Percentiles rank a stretch among this genome's conserved stretches.
Conservation (phyloP, 768 basidiomycete species). For the Mycena rebaudengoi region DNA sequence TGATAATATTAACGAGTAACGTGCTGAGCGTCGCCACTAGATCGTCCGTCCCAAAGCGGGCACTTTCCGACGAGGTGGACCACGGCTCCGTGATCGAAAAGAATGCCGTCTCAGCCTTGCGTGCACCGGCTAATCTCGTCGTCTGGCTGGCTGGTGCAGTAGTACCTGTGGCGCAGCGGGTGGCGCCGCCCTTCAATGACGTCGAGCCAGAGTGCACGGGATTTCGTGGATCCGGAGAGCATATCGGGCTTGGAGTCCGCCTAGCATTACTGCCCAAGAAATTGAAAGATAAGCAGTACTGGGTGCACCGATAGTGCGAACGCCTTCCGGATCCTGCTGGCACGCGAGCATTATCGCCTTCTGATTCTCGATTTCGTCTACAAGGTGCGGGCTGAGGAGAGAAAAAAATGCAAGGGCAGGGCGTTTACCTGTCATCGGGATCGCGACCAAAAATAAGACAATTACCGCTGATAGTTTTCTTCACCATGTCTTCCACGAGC, state of each 20-base stretch:
- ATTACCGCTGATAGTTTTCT: constrained; percentile 57
- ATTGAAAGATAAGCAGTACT: background rate
- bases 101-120: constrained; percentile 47
- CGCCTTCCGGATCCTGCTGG: constrained; percentile 53
- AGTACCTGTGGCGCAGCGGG: constrained; percentile 50
- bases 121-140: constrained; percentile 35
- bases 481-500: constrained; percentile 60
- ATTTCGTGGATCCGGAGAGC: constrained; percentile 45
- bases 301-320: constrained; percentile 57
- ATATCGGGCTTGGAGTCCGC: constrained; percentile 66
- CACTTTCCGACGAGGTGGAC: constrained; percentile 32
- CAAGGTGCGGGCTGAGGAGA: background rate
- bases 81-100: constrained; percentile 48
- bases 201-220: constrained; percentile 51
- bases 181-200: constrained; percentile 50
- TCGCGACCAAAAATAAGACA: constrained; percentile 61
- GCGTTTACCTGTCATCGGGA: constrained; percentile 60
- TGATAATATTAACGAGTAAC: constrained; percentile 46
- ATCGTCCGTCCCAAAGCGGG: constrained; percentile 47
- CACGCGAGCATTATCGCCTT: constrained; percentile 58
- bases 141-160: constrained; percentile 52
- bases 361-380: constrained; percentile 70
- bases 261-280: constrained; percentile 28
- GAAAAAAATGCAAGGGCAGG: background rate
- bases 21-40: constrained; percentile 45